Evolutionary conservation across 2,329 filamentous ascomycete species (phyloP).

Genomic region (Epichloe hybrida): DNA sequence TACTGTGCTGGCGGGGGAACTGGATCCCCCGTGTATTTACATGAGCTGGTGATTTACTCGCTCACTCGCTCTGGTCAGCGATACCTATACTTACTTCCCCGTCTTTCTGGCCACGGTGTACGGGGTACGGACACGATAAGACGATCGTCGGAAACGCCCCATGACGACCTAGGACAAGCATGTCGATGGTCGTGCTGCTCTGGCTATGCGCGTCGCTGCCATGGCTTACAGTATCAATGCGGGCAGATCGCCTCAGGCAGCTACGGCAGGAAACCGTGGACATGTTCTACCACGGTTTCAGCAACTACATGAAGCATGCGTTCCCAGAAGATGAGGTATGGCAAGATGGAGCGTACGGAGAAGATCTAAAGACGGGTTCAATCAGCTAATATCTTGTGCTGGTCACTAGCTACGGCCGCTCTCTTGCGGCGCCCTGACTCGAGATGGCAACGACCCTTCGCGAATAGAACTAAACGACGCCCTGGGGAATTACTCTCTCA

Average conservation of each 20-base stretch:
- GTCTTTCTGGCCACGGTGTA: background rate
- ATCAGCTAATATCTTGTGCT: conserved; percentile 1
- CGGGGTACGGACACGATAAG: no score
- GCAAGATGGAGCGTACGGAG: background rate
- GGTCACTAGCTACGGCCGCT: conserved; percentile 59
- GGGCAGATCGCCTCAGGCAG: conserved; percentile 37
- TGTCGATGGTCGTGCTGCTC: conserved; percentile 15
- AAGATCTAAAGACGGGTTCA: background rate
- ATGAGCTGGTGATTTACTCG: background rate
- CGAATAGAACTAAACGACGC: conserved; percentile 89
- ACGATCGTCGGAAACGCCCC: background rate
- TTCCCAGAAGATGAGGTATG: conserved; percentile 85
- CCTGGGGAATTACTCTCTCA: conserved; percentile 91
- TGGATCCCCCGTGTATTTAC: background rate
- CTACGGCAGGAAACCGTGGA: conserved; percentile 49
- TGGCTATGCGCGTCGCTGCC: conserved; percentile 20
- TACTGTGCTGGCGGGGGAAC: background rate
- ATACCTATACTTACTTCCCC: background rate
- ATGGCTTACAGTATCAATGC: conserved; percentile 38
- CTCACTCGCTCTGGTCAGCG: background rate
- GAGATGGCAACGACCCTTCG: conserved; percentile 65
- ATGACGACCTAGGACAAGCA: conserved; percentile 11
- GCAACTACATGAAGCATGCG: conserved; percentile 86
- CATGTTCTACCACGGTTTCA: conserved; percentile 94
- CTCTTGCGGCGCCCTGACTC: conserved; percentile 69